Percentiles rank a stretch among this genome's conserved stretches.
These are phyloP conservation scores for Cenococcum geophilum DNA, from an alignment of 495 filamentous ascomycete genomes.

Conservation along the genomic window DNA sequence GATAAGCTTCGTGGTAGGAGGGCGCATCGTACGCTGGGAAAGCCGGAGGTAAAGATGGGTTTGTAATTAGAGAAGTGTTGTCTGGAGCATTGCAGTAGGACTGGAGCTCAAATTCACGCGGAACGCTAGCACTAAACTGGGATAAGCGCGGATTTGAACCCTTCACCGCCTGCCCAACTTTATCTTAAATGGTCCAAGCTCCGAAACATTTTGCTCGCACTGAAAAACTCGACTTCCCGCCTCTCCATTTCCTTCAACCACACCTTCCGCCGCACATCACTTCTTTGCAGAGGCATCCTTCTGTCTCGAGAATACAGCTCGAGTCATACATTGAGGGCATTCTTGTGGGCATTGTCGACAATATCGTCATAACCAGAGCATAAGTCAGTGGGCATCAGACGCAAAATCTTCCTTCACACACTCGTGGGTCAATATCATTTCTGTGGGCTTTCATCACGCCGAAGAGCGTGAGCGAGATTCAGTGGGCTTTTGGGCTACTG, in stretches of 20 bases:
- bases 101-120: neutral
- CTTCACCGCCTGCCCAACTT: conserved; percentile 5
- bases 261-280: neutral
- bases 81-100: neutral
- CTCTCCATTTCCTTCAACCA: conserved; percentile 11
- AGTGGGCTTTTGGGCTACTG: conserved; percentile 32
- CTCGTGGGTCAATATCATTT: conserved; percentile 10
- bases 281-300: conserved; percentile 7
- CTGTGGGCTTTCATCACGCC: conserved; percentile 18
- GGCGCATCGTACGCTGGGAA: neutral
- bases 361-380: conserved; percentile 19
- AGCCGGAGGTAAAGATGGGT: neutral
- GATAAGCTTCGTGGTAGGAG: neutral
- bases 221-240: conserved; percentile 1
- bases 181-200: conserved; percentile 1
- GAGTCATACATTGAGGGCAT: conserved; percentile 21
- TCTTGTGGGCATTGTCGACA: conserved; percentile 8
- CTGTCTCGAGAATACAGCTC: conserved; percentile 6
- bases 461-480: conserved; percentile 18
- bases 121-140: neutral
- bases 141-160: neutral
- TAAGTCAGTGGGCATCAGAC: conserved; percentile 33
- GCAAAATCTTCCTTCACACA: conserved; percentile 29
- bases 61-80: no score
- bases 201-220: conserved; percentile 10